phyloP scores from a whole-genome alignment of 495 filamentous ascomycete genomes.

The Clohesyomyces aquaticus region DNA sequence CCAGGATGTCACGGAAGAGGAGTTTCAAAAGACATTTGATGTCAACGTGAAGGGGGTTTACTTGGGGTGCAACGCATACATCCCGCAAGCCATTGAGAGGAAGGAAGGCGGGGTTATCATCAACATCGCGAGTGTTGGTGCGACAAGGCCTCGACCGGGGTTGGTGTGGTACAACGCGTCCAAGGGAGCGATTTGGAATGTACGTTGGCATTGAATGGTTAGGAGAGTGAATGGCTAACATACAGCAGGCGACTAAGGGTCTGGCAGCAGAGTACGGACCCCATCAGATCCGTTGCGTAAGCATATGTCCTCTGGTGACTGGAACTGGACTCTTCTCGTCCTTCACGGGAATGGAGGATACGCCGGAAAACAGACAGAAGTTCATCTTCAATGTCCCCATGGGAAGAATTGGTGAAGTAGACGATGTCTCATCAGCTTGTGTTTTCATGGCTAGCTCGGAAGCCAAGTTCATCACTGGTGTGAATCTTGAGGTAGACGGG shows the following conservation, averaged over 20 bases:
- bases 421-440: slow-evolving; percentile 69
- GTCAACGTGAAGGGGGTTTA: slow-evolving; percentile 70
- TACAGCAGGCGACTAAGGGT: slow-evolving; percentile 60
- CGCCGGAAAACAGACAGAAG: slow-evolving; percentile 67
- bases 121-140: slow-evolving; percentile 68
- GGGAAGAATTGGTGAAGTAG: slow-evolving; percentile 63
- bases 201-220: slow-evolving; percentile 36
- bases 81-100: slow-evolving; percentile 60
- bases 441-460: slow-evolving; percentile 71
- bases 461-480: slow-evolving; percentile 70
- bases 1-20: slow-evolving; percentile 64
- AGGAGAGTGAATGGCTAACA: neutral
- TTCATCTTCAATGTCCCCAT: slow-evolving; percentile 70
- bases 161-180: slow-evolving; percentile 73
- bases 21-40: slow-evolving; percentile 68
- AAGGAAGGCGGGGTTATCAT: slow-evolving; percentile 65
- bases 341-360: slow-evolving; percentile 69
- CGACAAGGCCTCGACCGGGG: slow-evolving; percentile 64
- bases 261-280: slow-evolving; percentile 70
- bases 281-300: slow-evolving; percentile 67
- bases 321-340: slow-evolving; percentile 67
- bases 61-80: slow-evolving; percentile 55
- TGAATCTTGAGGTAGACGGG: slow-evolving; percentile 64
- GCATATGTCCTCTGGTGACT: slow-evolving; percentile 63
- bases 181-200: slow-evolving; percentile 69